phyloP scores from a whole-genome alignment of 371 early-diverging fungal genomes.

The Sanchytrium tribonematis region DNA sequence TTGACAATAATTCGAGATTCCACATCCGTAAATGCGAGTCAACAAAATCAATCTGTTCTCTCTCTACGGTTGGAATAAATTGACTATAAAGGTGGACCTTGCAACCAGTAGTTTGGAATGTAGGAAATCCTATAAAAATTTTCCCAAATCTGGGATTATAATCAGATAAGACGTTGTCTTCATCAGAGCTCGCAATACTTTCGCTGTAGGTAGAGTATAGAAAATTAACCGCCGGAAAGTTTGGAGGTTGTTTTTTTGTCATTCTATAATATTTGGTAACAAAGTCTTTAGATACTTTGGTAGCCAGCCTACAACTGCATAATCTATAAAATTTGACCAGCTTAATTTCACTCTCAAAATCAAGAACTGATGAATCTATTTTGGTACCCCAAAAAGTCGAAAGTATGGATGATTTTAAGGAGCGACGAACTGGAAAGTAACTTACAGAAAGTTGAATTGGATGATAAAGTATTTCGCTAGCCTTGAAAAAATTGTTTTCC shows the following conservation, averaged over 20 bases:
- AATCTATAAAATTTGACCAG: too few relatives aligned
- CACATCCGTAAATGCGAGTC: conserved; percentile 46
- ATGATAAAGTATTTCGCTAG: conserved; percentile 13
- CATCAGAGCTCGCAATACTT: conserved; percentile 32
- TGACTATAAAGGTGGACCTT: conserved; percentile 48
- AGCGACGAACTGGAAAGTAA: too few relatives aligned
- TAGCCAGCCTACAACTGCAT: too few relatives aligned
- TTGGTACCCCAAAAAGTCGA: too few relatives aligned
- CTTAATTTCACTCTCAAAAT: too few relatives aligned
- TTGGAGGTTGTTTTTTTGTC: conserved; percentile 38
- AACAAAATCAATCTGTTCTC: conserved; percentile 69
- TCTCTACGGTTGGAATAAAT: conserved; percentile 66
- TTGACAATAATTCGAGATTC: conserved; percentile 44
- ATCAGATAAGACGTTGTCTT: conserved; percentile 33
- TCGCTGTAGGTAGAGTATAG: neutral
- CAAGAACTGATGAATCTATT: too few relatives aligned
- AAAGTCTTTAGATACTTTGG: too few relatives aligned
- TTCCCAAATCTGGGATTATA: conserved; percentile 36
- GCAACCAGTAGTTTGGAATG: conserved; percentile 69
- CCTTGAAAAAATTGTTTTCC: conserved; percentile 2
- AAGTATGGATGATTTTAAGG: too few relatives aligned
- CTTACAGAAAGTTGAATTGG: conserved; percentile 42
- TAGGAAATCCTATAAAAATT: conserved; percentile 52
- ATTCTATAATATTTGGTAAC: too few relatives aligned
- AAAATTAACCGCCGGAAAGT: conserved; percentile 15